Conservation (phyloP, 768 basidiomycete species). For the Russula sp. region DNA sequence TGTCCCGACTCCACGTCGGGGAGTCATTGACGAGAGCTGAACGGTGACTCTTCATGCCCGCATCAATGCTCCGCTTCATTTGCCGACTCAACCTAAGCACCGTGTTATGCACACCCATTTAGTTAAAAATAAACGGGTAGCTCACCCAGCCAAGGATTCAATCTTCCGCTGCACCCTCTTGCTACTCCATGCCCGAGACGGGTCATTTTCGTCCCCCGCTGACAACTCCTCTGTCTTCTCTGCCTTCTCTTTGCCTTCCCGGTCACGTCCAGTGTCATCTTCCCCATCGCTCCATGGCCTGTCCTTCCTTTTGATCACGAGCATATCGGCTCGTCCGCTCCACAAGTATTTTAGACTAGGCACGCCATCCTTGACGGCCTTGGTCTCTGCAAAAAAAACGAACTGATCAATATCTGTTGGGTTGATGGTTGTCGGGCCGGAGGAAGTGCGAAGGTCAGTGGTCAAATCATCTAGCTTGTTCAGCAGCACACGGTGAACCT, state of each 20-base stretch:
- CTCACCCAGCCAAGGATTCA: slow-evolving; percentile 44
- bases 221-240: slow-evolving; percentile 27
- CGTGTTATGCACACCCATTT: neutral
- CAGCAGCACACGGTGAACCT: slow-evolving; percentile 54
- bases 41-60: slow-evolving; percentile 22
- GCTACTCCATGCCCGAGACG: slow-evolving; percentile 26
- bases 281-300: slow-evolving; percentile 32
- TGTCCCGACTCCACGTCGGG: slow-evolving; percentile 17
- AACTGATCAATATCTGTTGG: slow-evolving; percentile 46
- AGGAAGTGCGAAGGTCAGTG: slow-evolving; percentile 30
- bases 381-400: slow-evolving; percentile 36
- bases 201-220: slow-evolving; percentile 26
- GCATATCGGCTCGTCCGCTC: slow-evolving; percentile 30
- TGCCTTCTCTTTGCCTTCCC: slow-evolving; percentile 27
- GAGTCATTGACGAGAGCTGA: slow-evolving; percentile 18
- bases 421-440: slow-evolving; percentile 17
- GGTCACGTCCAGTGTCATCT: slow-evolving; percentile 31
- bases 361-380: slow-evolving; percentile 29
- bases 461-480: slow-evolving; percentile 51
- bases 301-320: slow-evolving; percentile 32
- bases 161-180: slow-evolving; percentile 41
- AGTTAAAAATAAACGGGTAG: slow-evolving; percentile 1
- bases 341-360: slow-evolving; percentile 30
- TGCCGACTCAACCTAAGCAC: slow-evolving; percentile 24
- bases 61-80: slow-evolving; percentile 32